Evolutionary conservation across 1,139 yeast genomes (phyloP).

Genomic region (Candida sanyaensis): DNA sequence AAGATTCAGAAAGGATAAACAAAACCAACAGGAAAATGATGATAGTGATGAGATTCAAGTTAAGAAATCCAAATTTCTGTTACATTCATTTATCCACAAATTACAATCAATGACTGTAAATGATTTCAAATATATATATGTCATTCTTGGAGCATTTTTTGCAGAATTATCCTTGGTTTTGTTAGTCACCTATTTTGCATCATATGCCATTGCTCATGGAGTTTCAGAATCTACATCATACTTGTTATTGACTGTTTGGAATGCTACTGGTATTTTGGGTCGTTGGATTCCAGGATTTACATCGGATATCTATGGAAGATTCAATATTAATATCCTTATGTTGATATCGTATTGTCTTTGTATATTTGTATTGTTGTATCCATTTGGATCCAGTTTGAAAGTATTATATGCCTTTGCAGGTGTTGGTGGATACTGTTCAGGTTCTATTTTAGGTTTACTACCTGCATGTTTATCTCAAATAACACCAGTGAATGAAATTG

Average conservation of each 20-base stretch:
- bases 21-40: slow-evolving; percentile 2
- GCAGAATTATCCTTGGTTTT: slow-evolving; percentile 60
- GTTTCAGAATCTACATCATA: slow-evolving; percentile 37
- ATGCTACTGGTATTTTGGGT: slow-evolving; percentile 42
- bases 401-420: slow-evolving; percentile 38
- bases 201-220: slow-evolving; percentile 46
- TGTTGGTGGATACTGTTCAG: slow-evolving; percentile 35
- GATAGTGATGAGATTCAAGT: slow-evolving; percentile 1
- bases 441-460: slow-evolving; percentile 33
- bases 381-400: slow-evolving; percentile 35
- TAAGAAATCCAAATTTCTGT: slow-evolving; percentile 7
- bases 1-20: slow-evolving; percentile 29
- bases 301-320: slow-evolving; percentile 41
- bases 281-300: slow-evolving; percentile 39
- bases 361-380: slow-evolving; percentile 39
- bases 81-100: not conserved
- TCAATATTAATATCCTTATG: slow-evolving; percentile 42
- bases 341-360: slow-evolving; percentile 30
- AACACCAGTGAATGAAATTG: slow-evolving; percentile 39
- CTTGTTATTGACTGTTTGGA: slow-evolving; percentile 38
- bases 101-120: slow-evolving; percentile 10
- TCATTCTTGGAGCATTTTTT: slow-evolving; percentile 43
- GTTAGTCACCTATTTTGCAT: slow-evolving; percentile 45
- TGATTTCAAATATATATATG: slow-evolving; percentile 23
- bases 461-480: slow-evolving; percentile 45